Evolutionary conservation across 164 flowering plant genomes (phyloP), one percentile per base, ranked within the genome.

Genomic region (Aristolochia californica): DNA sequence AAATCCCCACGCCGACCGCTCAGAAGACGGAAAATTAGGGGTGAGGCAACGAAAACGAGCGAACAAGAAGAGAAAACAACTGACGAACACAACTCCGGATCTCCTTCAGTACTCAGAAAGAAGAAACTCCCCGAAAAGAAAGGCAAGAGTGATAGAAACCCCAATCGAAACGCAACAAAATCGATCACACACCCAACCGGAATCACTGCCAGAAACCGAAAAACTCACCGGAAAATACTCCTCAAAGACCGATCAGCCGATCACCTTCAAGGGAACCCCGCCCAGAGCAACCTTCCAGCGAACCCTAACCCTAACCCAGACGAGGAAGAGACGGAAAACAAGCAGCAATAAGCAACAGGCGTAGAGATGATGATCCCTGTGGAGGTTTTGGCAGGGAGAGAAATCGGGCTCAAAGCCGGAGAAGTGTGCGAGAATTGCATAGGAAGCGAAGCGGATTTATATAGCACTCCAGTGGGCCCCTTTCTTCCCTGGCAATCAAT

Each of bases 371-470:
- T 14, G 51, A 23, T 30, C 14, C 20, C 40, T 9, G 62, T 45
- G 57, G 51, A 17, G 51, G 45, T 24, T 40, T 13, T 50, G n/a
- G 49, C 25, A 24, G 53, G 45, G 48, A 24, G 53, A 38, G 50
- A 13, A 60, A 26, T 2, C 2, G 17, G 21, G 14, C n/a, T 28
- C 5, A 61, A 51, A 38, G 49, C 45, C 55, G 34, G 56, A 56
- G 59, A 30, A 34, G 43, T 67, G 72, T 58, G 88, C 90, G 90
- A 84, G 94, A 78, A 68, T 73, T 87, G 93, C 82, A 82, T 75
- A 90, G 66, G 53, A 28, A 70, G 62, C 13, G 58, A 57, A 0
- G 70, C 28, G 13, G n/a, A 17, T 49, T 78, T 87, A 65, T 87
- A 87, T 87, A 87, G 82, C 65, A 25, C 23, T 13, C 10, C 40